A percentile compares a stretch with the other conserved stretches of the same genome.
Conservation (phyloP, 306 rosid genomes). For the Rosa chinensis region DNA sequence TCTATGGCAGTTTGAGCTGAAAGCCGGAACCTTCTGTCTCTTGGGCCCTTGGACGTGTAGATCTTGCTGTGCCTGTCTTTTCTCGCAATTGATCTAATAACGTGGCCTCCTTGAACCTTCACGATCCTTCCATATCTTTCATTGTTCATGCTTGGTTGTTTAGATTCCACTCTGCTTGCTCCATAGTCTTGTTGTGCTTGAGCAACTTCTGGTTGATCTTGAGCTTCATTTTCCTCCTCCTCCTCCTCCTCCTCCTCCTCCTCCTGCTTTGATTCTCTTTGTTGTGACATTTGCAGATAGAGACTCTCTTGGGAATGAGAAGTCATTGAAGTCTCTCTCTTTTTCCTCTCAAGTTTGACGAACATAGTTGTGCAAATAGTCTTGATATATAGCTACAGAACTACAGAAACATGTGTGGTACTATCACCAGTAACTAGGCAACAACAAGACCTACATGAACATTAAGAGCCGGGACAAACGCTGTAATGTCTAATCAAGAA, state of each 20-base stretch:
- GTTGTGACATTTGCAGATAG: background rate
- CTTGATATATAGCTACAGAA: background rate
- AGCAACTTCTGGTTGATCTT: constrained; percentile 8
- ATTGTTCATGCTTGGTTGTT: background rate
- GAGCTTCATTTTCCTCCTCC: constrained; percentile 1
- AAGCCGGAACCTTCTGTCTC: constrained; percentile 33
- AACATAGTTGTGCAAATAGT: background rate
- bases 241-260: background rate
- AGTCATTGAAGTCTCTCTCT: background rate
- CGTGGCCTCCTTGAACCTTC: constrained; percentile 21
- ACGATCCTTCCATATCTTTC: constrained; percentile 14
- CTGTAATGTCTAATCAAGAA: background rate
- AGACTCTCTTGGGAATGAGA: background rate
- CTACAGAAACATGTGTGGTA: background rate
- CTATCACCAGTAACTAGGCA: background rate
- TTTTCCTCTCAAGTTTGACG: background rate
- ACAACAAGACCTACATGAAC: background rate
- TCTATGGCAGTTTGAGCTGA: constrained; percentile 28
- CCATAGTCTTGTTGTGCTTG: background rate
- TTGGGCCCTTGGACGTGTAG: constrained; percentile 22
- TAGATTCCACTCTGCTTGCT: background rate
- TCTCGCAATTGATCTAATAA: constrained; percentile 2
- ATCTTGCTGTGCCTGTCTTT: constrained; percentile 33
- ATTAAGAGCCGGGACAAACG: background rate
- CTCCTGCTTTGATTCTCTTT: constrained; percentile 2